These are phyloP conservation scores for Jamesozyma rosinii DNA, from an alignment of 805 yeast species.

Conservation along the genomic window DNA sequence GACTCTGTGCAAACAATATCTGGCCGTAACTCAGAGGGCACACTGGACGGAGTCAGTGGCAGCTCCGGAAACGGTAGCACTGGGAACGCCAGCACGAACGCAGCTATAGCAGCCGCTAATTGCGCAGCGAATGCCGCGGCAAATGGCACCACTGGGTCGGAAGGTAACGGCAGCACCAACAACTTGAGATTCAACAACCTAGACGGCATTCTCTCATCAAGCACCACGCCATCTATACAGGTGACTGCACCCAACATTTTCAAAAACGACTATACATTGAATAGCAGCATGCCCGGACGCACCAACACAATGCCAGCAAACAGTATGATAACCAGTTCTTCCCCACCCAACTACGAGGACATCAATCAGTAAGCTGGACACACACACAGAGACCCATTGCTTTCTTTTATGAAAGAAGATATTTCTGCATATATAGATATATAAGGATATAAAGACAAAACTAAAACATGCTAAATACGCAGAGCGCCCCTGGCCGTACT, in stretches of 20 bases:
- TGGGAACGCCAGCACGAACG: no score
- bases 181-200: slow-evolving; percentile 13
- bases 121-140: neutral
- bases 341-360: slow-evolving; percentile 32
- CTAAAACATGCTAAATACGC: slow-evolving; percentile 18
- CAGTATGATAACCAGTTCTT: slow-evolving; percentile 4
- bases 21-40: slow-evolving; percentile 1
- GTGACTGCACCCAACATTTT: slow-evolving; percentile 1
- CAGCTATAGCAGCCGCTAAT: no score
- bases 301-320: neutral
- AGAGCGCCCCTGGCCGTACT: slow-evolving; percentile 41
- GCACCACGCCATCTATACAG: neutral
- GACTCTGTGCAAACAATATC: neutral
- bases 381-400: neutral
- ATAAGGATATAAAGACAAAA: neutral
- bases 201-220: slow-evolving; percentile 13
- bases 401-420: neutral
- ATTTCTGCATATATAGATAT: neutral
- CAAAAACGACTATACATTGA: slow-evolving; percentile 5
- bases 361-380: neutral
- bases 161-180: slow-evolving; percentile 1
- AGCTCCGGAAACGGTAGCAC: neutral
- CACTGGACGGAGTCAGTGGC: neutral
- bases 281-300: neutral
- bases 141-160: neutral